Evolutionary conservation across 1,139 yeast genomes (phyloP), one percentile per base, ranked within the genome.

Genomic region (Oligophagozyma castellii): DNA sequence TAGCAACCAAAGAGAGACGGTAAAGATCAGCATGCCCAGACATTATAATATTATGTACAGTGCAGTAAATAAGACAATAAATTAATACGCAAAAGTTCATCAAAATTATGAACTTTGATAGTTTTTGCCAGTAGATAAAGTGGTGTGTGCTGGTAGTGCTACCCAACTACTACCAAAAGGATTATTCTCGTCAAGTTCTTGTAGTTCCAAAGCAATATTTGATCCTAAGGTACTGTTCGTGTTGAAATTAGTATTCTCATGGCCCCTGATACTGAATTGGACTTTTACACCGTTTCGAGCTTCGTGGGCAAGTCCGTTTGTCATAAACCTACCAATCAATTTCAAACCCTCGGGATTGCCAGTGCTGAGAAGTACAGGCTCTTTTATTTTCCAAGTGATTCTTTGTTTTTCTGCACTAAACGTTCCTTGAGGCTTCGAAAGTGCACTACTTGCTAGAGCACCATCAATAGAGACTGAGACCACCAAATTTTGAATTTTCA

Each of bases 391-490:
- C 95, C 95, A 84, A 1, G 89, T 77, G 33, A 86, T 75, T 54
- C 95, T 70, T 43, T 73, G 78, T 47, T 72, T 74, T 27, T 81
- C 95, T 48, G 71, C 75, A 55, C 76, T 81, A 61, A 83, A 83
- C 1, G 92, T 70, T 29, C 95, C 96, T 33, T 79, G 74, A 3
- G 96, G 96, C 48, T 79, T 80, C 8, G 93, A 78, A 36, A 84
- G 73, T 1, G 95, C 95, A 15, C 83, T 67, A 1, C 65, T 58
- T 3, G 77, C 64, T 10, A 50, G 45, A 4, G 69, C 63, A 29
- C 62, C 63, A 5, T 58, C 53, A 22, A 63, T 58, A 4, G 84
- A 73, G 4, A 80, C 93, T 8, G 80, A 70, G 6, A 86, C 72
- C 19, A 72, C 65, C 29, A 84, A 61, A 43, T 77, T 78, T 14